Conservation (phyloP, 2,329 filamentous ascomycete genomes). For the Talaromyces sp. region DNA sequence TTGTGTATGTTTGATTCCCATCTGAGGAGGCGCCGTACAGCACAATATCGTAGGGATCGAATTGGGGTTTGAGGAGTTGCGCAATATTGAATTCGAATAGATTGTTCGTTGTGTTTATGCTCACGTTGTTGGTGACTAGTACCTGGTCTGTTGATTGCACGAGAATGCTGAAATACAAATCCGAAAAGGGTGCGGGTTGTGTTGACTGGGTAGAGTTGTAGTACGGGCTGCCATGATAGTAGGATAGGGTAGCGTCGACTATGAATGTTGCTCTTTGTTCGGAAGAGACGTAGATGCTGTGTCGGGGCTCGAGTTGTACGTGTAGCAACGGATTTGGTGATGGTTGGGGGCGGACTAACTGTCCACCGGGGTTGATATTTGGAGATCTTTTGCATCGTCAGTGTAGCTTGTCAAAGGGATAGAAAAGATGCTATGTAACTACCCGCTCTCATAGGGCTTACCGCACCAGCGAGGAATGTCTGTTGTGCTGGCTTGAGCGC, state of each 20-base stretch:
- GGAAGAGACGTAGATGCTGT: constrained; percentile 16
- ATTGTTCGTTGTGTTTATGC: constrained; percentile 11
- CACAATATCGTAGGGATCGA: constrained; percentile 8
- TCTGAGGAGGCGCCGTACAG: constrained; percentile 6
- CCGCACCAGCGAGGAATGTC: constrained; percentile 14
- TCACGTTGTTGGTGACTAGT: constrained; percentile 3
- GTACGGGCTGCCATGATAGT: constrained; percentile 10
- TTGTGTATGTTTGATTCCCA: constrained; percentile 9
- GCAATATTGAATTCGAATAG: constrained; percentile 11
- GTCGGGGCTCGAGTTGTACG: constrained; percentile 11
- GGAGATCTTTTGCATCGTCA: constrained; percentile 5
- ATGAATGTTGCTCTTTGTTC: constrained; percentile 12
- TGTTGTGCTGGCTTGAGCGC: constrained; percentile 5
- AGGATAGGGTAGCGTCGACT: constrained; percentile 12
- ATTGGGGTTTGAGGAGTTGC: neutral
- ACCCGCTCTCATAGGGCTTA: constrained; percentile 14
- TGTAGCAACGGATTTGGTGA: neutral
- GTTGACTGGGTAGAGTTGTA: neutral
- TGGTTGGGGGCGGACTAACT: neutral
- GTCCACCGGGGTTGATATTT: constrained; percentile 6
- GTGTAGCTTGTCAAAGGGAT: neutral
- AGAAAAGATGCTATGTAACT: neutral
- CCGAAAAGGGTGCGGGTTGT: neutral
- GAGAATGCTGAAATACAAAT: constrained; percentile 11
- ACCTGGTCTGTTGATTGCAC: constrained; percentile 1